Evolutionary conservation across 352 stramenopile species (phyloP).

Genomic region (Phytophthora vignae): DNA sequence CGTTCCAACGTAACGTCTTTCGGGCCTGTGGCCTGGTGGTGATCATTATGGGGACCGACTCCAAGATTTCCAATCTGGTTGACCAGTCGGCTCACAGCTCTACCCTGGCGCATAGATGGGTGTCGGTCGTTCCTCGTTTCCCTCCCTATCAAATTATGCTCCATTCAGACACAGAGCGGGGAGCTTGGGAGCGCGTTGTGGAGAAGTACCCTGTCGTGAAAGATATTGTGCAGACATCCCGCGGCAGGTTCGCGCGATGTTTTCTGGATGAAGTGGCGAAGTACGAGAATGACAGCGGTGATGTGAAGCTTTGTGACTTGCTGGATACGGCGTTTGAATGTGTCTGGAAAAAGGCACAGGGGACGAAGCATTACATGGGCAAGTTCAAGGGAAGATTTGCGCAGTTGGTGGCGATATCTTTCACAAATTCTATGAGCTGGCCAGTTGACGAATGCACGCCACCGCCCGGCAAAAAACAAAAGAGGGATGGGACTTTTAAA

Average conservation of each 20-base stretch:
- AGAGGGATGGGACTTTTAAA: not conserved
- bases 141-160: not conserved
- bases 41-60: not conserved
- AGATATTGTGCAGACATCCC: not conserved
- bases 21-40: not conserved
- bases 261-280: not conserved
- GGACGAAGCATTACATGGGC: not conserved
- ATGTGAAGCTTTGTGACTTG: not conserved
- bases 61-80: not conserved
- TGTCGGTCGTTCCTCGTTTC: not conserved
- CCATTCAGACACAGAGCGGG: not conserved
- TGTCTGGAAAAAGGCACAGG: not conserved
- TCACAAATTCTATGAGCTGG: not conserved
- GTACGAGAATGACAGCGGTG: not conserved
- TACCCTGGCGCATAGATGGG: not conserved
- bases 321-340: not conserved
- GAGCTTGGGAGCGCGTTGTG: not conserved
- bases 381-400: not conserved
- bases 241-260: not conserved
- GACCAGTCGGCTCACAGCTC: not conserved
- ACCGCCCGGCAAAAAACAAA: slow-evolving; percentile 1
- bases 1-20: not conserved
- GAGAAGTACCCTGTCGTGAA: slow-evolving; percentile 1
- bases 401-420: slow-evolving; percentile 2
- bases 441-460: not conserved